These are phyloP conservation scores for Phanerochaete carnosa DNA, from an alignment of 768 basidiomycete species.

Conservation along the genomic window DNA sequence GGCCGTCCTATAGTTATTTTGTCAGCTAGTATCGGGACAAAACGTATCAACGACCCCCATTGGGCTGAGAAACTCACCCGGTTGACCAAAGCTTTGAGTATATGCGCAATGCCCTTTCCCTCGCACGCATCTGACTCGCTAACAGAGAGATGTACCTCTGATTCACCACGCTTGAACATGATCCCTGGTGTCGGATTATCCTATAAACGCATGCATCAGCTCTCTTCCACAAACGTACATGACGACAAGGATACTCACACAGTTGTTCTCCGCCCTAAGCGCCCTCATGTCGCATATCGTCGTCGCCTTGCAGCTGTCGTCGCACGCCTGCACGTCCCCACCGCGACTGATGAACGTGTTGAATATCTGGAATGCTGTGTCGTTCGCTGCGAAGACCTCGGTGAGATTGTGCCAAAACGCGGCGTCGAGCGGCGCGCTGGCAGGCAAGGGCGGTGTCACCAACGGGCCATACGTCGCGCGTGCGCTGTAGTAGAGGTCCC, in stretches of 20 bases:
- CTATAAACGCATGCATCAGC: not conserved
- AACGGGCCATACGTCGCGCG: constrained; percentile 48
- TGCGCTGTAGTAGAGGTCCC: constrained; percentile 57
- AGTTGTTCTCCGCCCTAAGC: constrained; percentile 38
- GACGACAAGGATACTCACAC: constrained; percentile 24
- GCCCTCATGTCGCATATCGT: constrained; percentile 44
- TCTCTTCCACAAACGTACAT: not conserved
- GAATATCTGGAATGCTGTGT: constrained; percentile 43
- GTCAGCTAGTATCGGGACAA: too few species aligned
- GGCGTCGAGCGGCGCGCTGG: constrained; percentile 39
- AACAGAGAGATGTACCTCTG: not conserved
- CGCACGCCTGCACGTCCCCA: constrained; percentile 31
- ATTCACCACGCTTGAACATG: not conserved
- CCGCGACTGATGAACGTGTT: constrained; percentile 43
- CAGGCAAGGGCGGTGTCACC: constrained; percentile 30
- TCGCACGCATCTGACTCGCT: constrained; percentile 3
- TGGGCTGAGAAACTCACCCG: not conserved
- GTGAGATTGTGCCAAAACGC: constrained; percentile 63
- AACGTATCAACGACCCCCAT: too few species aligned
- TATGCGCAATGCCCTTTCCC: constrained; percentile 7
- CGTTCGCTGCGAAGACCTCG: constrained; percentile 46
- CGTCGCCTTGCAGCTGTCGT: constrained; percentile 34
- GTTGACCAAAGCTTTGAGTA: not conserved
- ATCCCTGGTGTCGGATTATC: not conserved
- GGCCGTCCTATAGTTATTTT: too few species aligned